A percentile compares a stretch with the other conserved stretches of the same genome.
phyloP scores from a whole-genome alignment of 176 grass and related monocot genomes.

The Cenchrus fungigraminus region DNA sequence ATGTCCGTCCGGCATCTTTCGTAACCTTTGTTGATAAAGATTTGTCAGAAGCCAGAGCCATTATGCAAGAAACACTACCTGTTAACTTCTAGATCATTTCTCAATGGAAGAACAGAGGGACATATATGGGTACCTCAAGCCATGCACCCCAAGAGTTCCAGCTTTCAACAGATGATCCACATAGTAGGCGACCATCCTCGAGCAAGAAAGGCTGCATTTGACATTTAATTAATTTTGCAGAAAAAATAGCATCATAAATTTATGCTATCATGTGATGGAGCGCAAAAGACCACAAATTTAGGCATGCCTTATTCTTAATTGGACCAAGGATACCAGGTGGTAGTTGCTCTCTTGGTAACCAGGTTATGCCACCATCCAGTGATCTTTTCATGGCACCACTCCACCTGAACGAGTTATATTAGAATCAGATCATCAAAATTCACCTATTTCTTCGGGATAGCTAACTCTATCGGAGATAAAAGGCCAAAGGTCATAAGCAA shows the following conservation, averaged over 20 bases:
- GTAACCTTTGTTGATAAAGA: conserved; percentile 65
- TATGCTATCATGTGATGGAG: conserved; percentile 17
- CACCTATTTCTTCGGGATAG: background rate
- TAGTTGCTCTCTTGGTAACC: conserved; percentile 83
- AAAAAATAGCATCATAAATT: conserved; percentile 5
- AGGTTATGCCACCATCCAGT: conserved; percentile 68
- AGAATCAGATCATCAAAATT: background rate
- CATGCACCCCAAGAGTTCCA: conserved; percentile 99
- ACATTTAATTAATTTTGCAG: conserved; percentile 28
- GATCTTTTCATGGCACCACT: conserved; percentile 97
- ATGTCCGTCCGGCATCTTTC: conserved; percentile 62
- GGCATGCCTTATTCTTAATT: conserved; percentile 89
- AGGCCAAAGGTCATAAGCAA: background rate
- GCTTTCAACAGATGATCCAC: conserved; percentile 97
- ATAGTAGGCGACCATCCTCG: conserved; percentile 76
- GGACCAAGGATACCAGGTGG: conserved; percentile 96
- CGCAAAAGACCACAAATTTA: conserved; percentile 10
- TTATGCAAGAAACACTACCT: background rate
- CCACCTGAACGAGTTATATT: conserved; percentile 62
- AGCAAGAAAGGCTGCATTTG: conserved; percentile 79
- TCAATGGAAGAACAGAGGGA: background rate
- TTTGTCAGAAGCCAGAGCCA: background rate
- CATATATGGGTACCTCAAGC: conserved; percentile 67
- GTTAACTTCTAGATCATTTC: background rate
- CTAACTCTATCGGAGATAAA: background rate